phyloP scores from a whole-genome alignment of 768 basidiomycete species.

The Panaeolus cyanescens region DNA sequence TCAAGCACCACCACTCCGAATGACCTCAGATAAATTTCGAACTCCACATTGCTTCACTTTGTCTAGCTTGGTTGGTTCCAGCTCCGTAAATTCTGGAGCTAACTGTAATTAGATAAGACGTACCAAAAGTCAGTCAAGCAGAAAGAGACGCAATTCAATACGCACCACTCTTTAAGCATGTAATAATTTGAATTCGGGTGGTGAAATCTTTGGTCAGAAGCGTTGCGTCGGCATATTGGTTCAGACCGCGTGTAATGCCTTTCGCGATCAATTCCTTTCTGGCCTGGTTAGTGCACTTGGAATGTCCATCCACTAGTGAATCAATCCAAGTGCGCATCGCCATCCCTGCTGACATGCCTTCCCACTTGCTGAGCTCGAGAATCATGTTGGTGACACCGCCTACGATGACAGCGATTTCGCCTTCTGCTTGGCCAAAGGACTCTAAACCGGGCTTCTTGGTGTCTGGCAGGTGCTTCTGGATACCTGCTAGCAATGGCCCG shows the following conservation, averaged over 20 bases:
- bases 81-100: constrained; percentile 47
- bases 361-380: constrained; percentile 57
- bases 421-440: constrained; percentile 44
- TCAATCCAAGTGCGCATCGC: constrained; percentile 59
- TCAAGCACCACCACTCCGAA: constrained; percentile 3
- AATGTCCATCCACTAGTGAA: constrained; percentile 42
- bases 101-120: constrained; percentile 34
- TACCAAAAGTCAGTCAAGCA: background rate
- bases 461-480: constrained; percentile 54
- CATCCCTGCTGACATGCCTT: constrained; percentile 57
- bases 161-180: constrained; percentile 52
- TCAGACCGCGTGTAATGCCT: constrained; percentile 53
- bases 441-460: constrained; percentile 45
- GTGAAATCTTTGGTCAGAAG: constrained; percentile 58
- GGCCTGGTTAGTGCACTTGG: constrained; percentile 26
- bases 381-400: constrained; percentile 58
- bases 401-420: constrained; percentile 50
- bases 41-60: constrained; percentile 54
- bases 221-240: constrained; percentile 48
- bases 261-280: constrained; percentile 45
- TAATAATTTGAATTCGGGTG: constrained; percentile 54
- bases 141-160: constrained; percentile 4
- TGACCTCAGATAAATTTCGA: constrained; percentile 46
- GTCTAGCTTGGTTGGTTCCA: constrained; percentile 51
- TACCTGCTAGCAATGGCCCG: constrained; percentile 39